Percentiles rank a stretch among this genome's conserved stretches.
Evolutionary conservation across 345 rosid species (phyloP).

Genomic region (Salix exigua): DNA sequence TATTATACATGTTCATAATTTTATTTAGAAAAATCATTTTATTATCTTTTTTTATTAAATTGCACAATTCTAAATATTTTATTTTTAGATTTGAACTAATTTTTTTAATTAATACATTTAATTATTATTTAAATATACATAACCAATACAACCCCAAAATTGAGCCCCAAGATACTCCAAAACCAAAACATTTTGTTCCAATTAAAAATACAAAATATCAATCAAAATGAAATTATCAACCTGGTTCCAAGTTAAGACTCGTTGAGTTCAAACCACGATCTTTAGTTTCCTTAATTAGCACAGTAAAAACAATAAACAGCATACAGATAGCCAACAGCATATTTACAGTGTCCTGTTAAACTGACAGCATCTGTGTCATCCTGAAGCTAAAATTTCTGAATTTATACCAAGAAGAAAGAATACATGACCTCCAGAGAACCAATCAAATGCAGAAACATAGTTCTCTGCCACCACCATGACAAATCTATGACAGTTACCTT

Average conservation of each 20-base stretch:
- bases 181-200: too few species aligned
- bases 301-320: background rate
- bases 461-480: background rate
- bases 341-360: background rate
- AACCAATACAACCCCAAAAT: too few species aligned
- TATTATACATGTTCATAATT: too few species aligned
- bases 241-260: background rate
- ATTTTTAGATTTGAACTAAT: too few species aligned
- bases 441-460: background rate
- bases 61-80: too few species aligned
- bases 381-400: background rate
- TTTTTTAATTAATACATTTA: too few species aligned
- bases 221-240: too few species aligned
- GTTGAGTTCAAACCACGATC: background rate
- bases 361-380: background rate
- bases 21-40: too few species aligned
- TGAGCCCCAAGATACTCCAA: accelerated
- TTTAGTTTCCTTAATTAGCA: background rate
- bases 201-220: too few species aligned
- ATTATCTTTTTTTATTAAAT: too few species aligned
- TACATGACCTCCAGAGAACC: background rate
- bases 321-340: background rate
- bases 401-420: background rate
- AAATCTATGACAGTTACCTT: conserved; percentile 10
- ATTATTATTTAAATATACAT: too few species aligned